Conservation (phyloP, 2,329 filamentous ascomycete genomes). For the Clarireedia hainanense region DNA sequence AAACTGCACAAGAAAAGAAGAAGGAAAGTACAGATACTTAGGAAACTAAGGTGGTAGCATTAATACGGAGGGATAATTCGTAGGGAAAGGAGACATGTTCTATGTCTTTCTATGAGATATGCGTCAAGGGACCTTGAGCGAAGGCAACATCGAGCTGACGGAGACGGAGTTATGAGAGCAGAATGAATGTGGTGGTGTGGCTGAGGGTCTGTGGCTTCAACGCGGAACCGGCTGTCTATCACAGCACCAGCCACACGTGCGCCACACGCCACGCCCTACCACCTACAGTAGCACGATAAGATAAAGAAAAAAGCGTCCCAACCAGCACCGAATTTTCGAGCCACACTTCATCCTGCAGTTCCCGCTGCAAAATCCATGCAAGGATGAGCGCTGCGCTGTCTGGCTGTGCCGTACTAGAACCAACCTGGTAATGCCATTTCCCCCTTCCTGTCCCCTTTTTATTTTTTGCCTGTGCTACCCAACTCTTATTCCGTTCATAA, state of each 20-base stretch:
- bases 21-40: not conserved
- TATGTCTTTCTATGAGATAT: slow-evolving; percentile 1
- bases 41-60: not conserved
- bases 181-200: not conserved
- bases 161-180: not conserved
- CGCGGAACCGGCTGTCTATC: not conserved
- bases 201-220: not conserved
- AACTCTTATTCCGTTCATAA: slow-evolving; percentile 1
- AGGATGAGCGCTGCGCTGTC: not conserved
- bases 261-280: too few species aligned
- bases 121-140: not conserved
- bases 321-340: too few species aligned
- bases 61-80: not conserved
- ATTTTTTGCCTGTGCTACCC: not conserved
- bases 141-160: slow-evolving; percentile 8
- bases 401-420: too few species aligned
- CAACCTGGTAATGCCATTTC: slow-evolving; percentile 11
- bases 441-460: slow-evolving; percentile 8
- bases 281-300: not conserved
- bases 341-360: too few species aligned
- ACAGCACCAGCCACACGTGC: not conserved
- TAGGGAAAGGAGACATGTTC: not conserved
- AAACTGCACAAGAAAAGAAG: not conserved
- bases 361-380: not conserved
- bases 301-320: not conserved